These are phyloP conservation scores for Beauveria brongniartii DNA, from an alignment of 2,329 filamentous ascomycete genomes.

Conservation along the genomic window DNA sequence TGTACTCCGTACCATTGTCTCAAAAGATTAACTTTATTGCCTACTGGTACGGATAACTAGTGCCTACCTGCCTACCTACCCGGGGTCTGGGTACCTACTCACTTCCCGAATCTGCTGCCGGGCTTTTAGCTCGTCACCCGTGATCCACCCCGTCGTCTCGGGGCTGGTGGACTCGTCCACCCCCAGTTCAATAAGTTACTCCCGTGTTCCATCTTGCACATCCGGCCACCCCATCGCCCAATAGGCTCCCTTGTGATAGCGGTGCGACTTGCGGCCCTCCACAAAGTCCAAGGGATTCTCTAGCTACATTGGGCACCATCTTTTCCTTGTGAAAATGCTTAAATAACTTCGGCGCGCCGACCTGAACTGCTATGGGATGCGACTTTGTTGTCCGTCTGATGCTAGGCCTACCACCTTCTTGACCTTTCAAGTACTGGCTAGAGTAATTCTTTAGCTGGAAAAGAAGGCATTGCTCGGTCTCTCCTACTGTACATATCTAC, in stretches of 20 bases:
- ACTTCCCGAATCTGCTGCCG: conserved; percentile 15
- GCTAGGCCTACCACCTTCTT: neutral
- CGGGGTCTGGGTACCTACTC: neutral
- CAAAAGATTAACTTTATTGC: neutral
- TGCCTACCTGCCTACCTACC: neutral
- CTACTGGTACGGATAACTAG: too few species aligned
- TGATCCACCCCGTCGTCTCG: neutral
- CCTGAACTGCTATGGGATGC: neutral
- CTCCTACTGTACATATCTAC: neutral
- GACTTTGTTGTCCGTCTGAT: neutral
- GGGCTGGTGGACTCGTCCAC: neutral
- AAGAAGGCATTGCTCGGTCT: neutral
- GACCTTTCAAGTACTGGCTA: too few species aligned
- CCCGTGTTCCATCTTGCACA: neutral
- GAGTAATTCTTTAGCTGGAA: too few species aligned
- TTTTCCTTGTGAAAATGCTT: neutral
- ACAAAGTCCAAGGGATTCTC: neutral
- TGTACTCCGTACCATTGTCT: neutral
- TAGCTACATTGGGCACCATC: neutral
- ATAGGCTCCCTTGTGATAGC: neutral
- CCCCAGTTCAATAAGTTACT: neutral
- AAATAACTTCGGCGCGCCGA: conserved; percentile 1
- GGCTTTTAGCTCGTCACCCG: conserved; percentile 9
- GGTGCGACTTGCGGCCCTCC: neutral
- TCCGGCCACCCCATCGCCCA: neutral